phyloP scores from a whole-genome alignment of 768 basidiomycete genomes.

The Tephrocybe sp. region DNA sequence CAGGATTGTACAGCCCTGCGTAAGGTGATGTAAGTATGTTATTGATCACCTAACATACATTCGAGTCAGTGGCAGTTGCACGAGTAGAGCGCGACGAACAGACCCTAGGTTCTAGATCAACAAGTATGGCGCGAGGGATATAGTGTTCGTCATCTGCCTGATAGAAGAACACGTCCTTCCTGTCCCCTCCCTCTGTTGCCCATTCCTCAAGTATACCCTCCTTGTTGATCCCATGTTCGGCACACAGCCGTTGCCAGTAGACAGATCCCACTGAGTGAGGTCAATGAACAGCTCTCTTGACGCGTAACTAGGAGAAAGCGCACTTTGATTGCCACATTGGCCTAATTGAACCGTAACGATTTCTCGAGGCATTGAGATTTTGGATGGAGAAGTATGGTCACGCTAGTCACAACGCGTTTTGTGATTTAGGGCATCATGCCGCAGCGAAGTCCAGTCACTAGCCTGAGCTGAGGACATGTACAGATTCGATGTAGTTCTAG shows the following conservation, averaged over 20 bases:
- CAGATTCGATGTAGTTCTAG: neutral
- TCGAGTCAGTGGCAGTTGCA: conserved; percentile 8
- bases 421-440: neutral
- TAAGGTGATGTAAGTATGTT: conserved; percentile 88
- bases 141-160: conserved; percentile 99
- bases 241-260: conserved; percentile 97
- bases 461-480: no score
- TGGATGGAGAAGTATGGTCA: conserved; percentile 7
- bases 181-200: conserved; percentile 92
- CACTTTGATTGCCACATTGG: conserved; percentile 92
- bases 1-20: conserved; percentile 92
- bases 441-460: no score
- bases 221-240: conserved; percentile 96
- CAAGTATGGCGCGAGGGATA: conserved; percentile 93
- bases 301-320: conserved; percentile 24
- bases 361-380: conserved; percentile 68
- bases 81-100: conserved; percentile 23
- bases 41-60: conserved; percentile 80
- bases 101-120: conserved; percentile 95
- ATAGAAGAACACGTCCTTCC: conserved; percentile 99
- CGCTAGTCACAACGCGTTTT: conserved; percentile 13
- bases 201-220: conserved; percentile 96
- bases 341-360: conserved; percentile 84
- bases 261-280: conserved; percentile 81
- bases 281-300: neutral